Evolutionary conservation across 1,284 basidiomycete species (phyloP).

Genomic region (Heliocybe sulcata): DNA sequence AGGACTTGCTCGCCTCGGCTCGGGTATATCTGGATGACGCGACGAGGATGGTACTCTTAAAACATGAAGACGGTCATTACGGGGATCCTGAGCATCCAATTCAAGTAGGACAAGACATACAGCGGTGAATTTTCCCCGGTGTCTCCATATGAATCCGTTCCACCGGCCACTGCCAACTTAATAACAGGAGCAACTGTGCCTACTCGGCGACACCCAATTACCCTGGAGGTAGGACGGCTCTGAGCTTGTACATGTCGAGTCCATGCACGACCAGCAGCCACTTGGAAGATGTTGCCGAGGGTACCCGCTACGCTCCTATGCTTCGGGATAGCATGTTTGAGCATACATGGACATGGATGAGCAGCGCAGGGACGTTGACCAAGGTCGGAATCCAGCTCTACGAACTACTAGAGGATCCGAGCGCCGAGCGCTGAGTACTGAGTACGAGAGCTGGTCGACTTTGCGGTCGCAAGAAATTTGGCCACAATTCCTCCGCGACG

Average conservation of each 20-base stretch:
- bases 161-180: neutral
- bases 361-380: neutral
- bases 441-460: too few relatives aligned
- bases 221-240: neutral
- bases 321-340: slow-evolving; percentile 36
- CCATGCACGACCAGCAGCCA: slow-evolving; percentile 49
- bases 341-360: slow-evolving; percentile 47
- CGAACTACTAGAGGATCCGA: too few relatives aligned
- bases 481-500: neutral
- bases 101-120: neutral
- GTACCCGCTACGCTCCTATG: neutral
- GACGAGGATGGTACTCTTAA: neutral
- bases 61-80: neutral
- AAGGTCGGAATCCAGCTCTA: neutral
- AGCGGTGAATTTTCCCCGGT: neutral
- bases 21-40: too few relatives aligned
- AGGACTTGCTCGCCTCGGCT: too few relatives aligned
- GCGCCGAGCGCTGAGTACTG: too few relatives aligned
- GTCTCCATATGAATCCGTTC: neutral
- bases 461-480: neutral
- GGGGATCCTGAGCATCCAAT: neutral
- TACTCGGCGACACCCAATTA: neutral
- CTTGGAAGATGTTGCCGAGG: slow-evolving; percentile 36
- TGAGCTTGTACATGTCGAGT: slow-evolving; percentile 7
- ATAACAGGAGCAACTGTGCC: neutral